Conservation (phyloP, 2,329 filamentous ascomycete genomes). For the Aspergillus puulaauensis region DNA sequence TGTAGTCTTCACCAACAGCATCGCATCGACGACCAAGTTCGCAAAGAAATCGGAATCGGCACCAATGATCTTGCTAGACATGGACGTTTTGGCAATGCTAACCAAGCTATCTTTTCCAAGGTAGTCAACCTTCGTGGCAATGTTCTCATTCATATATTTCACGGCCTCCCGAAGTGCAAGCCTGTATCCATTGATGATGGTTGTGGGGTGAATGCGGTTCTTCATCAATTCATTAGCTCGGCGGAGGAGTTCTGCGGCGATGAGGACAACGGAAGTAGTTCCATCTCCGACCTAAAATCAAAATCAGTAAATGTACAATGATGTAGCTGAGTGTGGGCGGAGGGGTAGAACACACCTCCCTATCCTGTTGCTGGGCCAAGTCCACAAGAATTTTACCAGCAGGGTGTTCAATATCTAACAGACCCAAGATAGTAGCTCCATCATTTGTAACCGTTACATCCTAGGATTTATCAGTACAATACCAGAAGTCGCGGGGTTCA, state of each 20-base stretch:
- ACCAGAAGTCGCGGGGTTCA: slow-evolving; percentile 20
- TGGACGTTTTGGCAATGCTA: slow-evolving; percentile 96
- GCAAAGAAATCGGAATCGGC: slow-evolving; percentile 95
- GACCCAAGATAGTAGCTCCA: slow-evolving; percentile 90
- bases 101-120: slow-evolving; percentile 87
- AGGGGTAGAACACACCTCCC: slow-evolving; percentile 58
- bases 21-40: slow-evolving; percentile 95
- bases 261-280: slow-evolving; percentile 95
- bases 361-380: slow-evolving; percentile 96
- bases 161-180: slow-evolving; percentile 93
- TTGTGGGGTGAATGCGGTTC: slow-evolving; percentile 99
- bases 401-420: slow-evolving; percentile 96
- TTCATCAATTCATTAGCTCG: slow-evolving; percentile 98
- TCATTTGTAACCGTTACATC: slow-evolving; percentile 99
- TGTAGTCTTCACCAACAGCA: slow-evolving; percentile 88
- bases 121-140: slow-evolving; percentile 91
- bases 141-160: slow-evolving; percentile 98
- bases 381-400: slow-evolving; percentile 98
- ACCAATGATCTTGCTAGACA: slow-evolving; percentile 99
- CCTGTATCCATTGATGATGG: slow-evolving; percentile 97
- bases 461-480: slow-evolving; percentile 42
- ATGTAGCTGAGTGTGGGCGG: not conserved
- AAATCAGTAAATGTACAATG: not conserved
- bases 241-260: slow-evolving; percentile 90
- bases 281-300: slow-evolving; percentile 75